These are phyloP conservation scores for Aspergillus sp. DNA, from an alignment of 2,329 filamentous ascomycete species.

Conservation along the genomic window DNA sequence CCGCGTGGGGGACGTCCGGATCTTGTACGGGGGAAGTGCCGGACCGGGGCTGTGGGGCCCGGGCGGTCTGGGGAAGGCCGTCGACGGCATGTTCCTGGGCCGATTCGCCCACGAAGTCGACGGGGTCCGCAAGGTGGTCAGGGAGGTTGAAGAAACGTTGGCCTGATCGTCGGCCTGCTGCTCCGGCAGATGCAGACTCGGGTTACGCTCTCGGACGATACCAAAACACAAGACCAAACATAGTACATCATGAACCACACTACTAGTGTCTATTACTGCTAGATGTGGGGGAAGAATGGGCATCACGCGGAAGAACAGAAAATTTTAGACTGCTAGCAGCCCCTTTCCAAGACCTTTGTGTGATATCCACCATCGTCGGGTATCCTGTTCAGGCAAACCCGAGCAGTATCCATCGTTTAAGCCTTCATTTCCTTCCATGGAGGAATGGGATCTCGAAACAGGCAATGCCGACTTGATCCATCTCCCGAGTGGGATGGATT, in stretches of 20 bases:
- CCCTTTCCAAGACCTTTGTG: neutral
- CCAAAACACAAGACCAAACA: neutral
- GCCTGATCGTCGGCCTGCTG: slow-evolving; percentile 3
- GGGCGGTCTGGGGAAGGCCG: slow-evolving; percentile 61
- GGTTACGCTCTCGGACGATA: neutral
- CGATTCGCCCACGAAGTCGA: slow-evolving; percentile 77
- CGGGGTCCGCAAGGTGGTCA: slow-evolving; percentile 70
- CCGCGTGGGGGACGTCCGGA: slow-evolving; percentile 62
- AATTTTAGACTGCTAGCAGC: neutral
- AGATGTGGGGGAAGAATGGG: neutral
- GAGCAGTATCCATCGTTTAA: neutral
- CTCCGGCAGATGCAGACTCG: neutral
- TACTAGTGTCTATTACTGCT: neutral
- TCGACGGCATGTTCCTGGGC: slow-evolving; percentile 80
- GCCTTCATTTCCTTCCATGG: too few species aligned
- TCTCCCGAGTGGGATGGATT: neutral
- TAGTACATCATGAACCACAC: neutral
- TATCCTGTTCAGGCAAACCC: slow-evolving; percentile 1
- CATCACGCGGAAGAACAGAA: neutral
- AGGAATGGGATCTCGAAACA: neutral
- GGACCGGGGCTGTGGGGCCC: slow-evolving; percentile 70
- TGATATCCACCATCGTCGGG: neutral
- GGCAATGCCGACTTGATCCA: neutral
- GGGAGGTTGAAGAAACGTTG: slow-evolving; percentile 62
- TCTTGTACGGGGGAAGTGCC: slow-evolving; percentile 81